phyloP scores from a whole-genome alignment of 2,329 filamentous ascomycete species.

The Graphiopsis chlorocephala region DNA sequence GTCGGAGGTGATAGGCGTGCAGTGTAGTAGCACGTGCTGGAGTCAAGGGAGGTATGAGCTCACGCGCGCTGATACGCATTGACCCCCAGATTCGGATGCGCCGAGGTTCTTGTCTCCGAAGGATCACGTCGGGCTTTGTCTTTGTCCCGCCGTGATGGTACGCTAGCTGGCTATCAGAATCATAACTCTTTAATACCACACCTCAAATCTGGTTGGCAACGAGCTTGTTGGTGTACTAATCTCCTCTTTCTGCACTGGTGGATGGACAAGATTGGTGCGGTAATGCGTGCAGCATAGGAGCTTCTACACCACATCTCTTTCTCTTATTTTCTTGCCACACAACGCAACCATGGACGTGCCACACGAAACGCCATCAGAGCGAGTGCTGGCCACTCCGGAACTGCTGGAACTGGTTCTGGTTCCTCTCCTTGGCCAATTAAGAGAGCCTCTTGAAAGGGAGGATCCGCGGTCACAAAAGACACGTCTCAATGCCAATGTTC shows the following conservation, averaged over 20 bases:
- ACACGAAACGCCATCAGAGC: not conserved
- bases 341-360: not conserved
- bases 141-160: not conserved
- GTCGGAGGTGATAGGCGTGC: not conserved
- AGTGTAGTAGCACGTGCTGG: conserved; percentile 8
- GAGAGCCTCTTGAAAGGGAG: conserved; percentile 18
- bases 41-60: conserved; percentile 13
- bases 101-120: not conserved
- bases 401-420: conserved; percentile 25
- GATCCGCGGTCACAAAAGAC: conserved; percentile 25
- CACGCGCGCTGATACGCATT: conserved; percentile 13
- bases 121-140: not conserved
- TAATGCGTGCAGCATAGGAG: not conserved
- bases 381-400: conserved; percentile 23
- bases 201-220: not conserved
- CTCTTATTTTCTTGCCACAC: not conserved
- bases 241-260: not conserved
- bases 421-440: conserved; percentile 16
- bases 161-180: not conserved
- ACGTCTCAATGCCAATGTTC: conserved; percentile 15
- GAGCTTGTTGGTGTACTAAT: not conserved
- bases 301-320: not conserved
- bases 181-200: not conserved
- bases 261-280: not conserved
- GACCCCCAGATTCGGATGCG: conserved; percentile 7